These are phyloP conservation scores for Gnomoniopsis sp. DNA, from an alignment of 2,329 filamentous ascomycete genomes.

Conservation along the genomic window DNA sequence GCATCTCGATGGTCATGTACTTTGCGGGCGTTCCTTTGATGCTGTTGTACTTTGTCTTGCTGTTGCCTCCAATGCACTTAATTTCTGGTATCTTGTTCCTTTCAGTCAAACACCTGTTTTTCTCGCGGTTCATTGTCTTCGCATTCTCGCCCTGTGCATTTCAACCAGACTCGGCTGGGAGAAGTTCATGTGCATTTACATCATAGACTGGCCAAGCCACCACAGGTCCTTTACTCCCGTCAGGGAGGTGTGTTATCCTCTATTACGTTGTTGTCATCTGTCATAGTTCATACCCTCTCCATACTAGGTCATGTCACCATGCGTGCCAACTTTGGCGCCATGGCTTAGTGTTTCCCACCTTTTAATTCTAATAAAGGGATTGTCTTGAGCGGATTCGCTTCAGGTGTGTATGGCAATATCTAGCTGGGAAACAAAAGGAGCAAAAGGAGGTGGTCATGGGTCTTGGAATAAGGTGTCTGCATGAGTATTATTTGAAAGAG, in stretches of 20 bases:
- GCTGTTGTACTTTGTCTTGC: not conserved
- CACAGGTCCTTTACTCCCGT: constrained; percentile 13
- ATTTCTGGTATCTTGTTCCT: not conserved
- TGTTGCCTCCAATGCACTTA: not conserved
- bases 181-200: constrained; percentile 10
- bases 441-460: not conserved
- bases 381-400: not conserved
- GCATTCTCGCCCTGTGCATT: not conserved
- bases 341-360: not conserved
- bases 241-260: constrained; percentile 12
- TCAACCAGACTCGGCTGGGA: not conserved
- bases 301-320: not conserved
- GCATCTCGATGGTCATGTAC: not conserved
- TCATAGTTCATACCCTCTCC: not conserved
- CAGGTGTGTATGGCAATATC: not conserved
- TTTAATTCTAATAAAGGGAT: not conserved
- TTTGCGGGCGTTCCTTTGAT: not conserved
- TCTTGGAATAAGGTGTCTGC: not conserved
- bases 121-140: not conserved
- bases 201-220: constrained; percentile 9
- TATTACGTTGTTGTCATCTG: not conserved
- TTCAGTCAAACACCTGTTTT: not conserved
- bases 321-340: not conserved
- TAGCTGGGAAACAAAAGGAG: not conserved
- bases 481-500: constrained; percentile 6